These are phyloP conservation scores for Triangularia setosa DNA, from an alignment of 2,329 filamentous ascomycete species.

Conservation along the genomic window DNA sequence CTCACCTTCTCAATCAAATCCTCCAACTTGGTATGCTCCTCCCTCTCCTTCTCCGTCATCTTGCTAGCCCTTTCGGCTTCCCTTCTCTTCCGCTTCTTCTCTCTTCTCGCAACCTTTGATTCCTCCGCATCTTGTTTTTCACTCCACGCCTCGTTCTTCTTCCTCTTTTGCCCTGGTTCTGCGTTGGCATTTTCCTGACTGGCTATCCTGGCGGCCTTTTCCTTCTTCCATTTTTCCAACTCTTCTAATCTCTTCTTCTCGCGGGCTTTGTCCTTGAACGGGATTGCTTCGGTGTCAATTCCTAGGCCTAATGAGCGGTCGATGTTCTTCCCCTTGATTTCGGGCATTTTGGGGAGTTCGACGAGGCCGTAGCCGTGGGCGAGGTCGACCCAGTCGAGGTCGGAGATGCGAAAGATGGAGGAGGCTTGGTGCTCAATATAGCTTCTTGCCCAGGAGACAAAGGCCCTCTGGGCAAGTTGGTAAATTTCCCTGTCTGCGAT, in stretches of 20 bases:
- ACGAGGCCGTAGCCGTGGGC: constrained; percentile 83
- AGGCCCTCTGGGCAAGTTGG: constrained; percentile 85
- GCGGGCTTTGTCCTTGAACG: constrained; percentile 67
- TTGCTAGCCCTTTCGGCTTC: constrained; percentile 59
- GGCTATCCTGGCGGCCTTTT: constrained; percentile 32
- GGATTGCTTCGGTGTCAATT: constrained; percentile 63
- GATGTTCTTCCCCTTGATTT: constrained; percentile 63
- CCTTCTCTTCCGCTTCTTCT: constrained; percentile 37
- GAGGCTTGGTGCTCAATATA: constrained; percentile 88
- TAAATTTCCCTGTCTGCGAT: constrained; percentile 63
- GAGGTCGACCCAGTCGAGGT: constrained; percentile 81
- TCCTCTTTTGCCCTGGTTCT: constrained; percentile 52
- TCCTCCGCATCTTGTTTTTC: constrained; percentile 64
- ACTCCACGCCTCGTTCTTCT: constrained; percentile 69
- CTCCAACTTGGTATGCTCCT: constrained; percentile 59
- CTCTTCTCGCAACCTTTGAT: constrained; percentile 42
- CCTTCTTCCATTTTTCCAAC: constrained; percentile 47
- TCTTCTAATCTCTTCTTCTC: constrained; percentile 62
- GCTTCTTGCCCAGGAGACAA: constrained; percentile 88
- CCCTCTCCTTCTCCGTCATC: constrained; percentile 69
- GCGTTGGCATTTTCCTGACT: constrained; percentile 36
- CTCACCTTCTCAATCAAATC: constrained; percentile 62
- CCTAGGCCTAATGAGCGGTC: constrained; percentile 60
- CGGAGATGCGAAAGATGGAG: constrained; percentile 80
- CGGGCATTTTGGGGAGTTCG: constrained; percentile 89